These are phyloP conservation scores for Quercus lobata DNA, from an alignment of 331 rosid species.

Conservation along the genomic window DNA sequence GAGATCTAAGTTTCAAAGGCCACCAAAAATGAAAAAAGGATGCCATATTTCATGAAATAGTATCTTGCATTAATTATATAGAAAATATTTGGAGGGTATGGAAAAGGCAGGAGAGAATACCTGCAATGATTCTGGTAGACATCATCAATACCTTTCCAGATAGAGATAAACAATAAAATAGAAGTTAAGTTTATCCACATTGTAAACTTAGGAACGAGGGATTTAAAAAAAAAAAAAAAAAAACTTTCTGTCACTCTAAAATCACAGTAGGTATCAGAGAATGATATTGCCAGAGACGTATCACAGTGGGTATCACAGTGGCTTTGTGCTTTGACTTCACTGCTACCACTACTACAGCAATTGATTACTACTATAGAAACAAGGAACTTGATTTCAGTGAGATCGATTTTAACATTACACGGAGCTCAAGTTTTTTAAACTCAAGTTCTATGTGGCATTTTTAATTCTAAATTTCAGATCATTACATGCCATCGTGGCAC, in stretches of 20 bases:
- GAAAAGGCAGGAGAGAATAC: conserved; percentile 36
- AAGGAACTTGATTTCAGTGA: no score
- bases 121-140: conserved; percentile 89
- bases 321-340: background rate
- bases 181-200: background rate
- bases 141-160: conserved; percentile 67
- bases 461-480: no score
- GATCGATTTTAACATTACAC: no score
- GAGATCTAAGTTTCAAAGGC: background rate
- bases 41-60: background rate
- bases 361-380: background rate
- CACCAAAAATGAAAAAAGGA: background rate
- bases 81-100: background rate
- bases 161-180: conserved; percentile 10
- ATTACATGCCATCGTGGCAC: no score
- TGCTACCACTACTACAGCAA: background rate
- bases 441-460: no score
- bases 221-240: no score
- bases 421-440: no score
- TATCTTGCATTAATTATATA: background rate
- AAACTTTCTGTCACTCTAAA: background rate
- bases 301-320: background rate
- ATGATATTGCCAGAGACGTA: background rate
- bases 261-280: background rate
- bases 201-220: background rate